Evolutionary conservation across 1,284 basidiomycete species (phyloP), one percentile per base, ranked within the genome.

Genomic region (Porodaedalea pini): DNA sequence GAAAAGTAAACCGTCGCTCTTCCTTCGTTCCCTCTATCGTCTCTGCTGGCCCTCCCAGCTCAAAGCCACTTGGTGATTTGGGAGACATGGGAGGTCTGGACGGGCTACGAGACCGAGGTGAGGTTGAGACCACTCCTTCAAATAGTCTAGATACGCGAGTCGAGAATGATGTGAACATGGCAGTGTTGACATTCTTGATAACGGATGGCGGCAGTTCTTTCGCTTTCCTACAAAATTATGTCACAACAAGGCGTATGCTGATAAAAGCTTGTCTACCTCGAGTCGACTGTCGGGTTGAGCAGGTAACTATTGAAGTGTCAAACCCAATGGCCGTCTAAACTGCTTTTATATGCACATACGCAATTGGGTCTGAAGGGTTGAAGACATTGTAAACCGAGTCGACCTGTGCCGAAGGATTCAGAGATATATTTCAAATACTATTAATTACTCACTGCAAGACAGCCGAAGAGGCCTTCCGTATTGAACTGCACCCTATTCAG

Each of bases 351-450:
- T 43, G 7, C 31, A 62, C 65, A 37, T 61, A 71, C 65, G 75
- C 76, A 40, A 80, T 73, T 0, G 79, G 78, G 63, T 81, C 78
- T 29, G 77, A 75, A 27, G 69, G 70, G 62, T 78, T 74, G 64
- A 78, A 78, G 45, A 80, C 71, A 65, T 81, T 81, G 67, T 79
- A 77, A 15, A 75, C 62, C 4, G 68, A 66, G 57, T 79, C 76
- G 10, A 75, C 59, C 64, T 65, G 29, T 17, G 13, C 44, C 17
- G 21, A n/a, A 36, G 10, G n/a, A 10, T 13, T 19, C 10, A 21
- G 13, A 40, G 40, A 49, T 19, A 1, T 32, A 11, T 21, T 41
- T 6, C 23, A 25, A 21, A 31, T 15, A 51, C 21, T 10, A 43
- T n/a, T 37, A 25, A 58, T 43, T 15, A 44, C 61, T 27, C 29